Percentiles rank a stretch among this genome's conserved stretches.
phyloP scores from a whole-genome alignment of 768 basidiomycete genomes.

The Fomitopsis serialis region DNA sequence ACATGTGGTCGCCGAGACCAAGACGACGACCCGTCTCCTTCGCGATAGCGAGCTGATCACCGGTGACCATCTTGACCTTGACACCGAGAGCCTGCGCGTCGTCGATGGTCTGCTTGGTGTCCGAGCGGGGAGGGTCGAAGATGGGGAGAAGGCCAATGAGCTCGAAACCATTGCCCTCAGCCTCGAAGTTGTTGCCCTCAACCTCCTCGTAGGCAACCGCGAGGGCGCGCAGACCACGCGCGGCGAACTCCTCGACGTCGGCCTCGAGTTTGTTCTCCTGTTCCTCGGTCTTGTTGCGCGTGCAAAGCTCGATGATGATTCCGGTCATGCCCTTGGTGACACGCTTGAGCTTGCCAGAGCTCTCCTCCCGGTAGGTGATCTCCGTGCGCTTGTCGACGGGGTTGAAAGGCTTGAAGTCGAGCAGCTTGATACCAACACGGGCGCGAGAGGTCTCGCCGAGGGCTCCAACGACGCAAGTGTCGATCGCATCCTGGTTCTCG shows the following conservation, averaged over 20 bases:
- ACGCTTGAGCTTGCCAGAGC: constrained; percentile 92
- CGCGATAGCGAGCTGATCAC: constrained; percentile 98
- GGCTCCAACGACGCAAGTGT: constrained; percentile 77
- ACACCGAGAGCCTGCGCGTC: constrained; percentile 95
- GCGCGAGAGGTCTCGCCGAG: constrained; percentile 69
- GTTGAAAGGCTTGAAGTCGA: constrained; percentile 99
- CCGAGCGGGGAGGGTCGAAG: constrained; percentile 97
- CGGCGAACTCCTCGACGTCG: constrained; percentile 95
- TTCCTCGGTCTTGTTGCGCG: constrained; percentile 94
- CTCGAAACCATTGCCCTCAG: constrained; percentile 93
- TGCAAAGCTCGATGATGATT: constrained; percentile 95
- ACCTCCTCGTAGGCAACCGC: constrained; percentile 95
- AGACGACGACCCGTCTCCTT: constrained; percentile 99
- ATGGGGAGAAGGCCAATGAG: constrained; percentile 97
- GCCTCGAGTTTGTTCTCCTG: constrained; percentile 86
- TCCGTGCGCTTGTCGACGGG: constrained; percentile 99
- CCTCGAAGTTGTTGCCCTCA: constrained; percentile 75
- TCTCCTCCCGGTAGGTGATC: constrained; percentile 93
- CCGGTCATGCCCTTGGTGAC: constrained; percentile 99
- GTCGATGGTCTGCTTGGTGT: constrained; percentile 99
- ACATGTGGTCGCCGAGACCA: constrained; percentile 98
- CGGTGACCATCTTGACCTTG: constrained; percentile 99
- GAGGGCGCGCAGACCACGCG: constrained; percentile 94
- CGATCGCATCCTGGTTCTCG: constrained; percentile 98
- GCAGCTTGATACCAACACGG: constrained; percentile 88